These are phyloP conservation scores for Calophaca sinica DNA, from an alignment of 306 rosid species.

Conservation along the genomic window DNA sequence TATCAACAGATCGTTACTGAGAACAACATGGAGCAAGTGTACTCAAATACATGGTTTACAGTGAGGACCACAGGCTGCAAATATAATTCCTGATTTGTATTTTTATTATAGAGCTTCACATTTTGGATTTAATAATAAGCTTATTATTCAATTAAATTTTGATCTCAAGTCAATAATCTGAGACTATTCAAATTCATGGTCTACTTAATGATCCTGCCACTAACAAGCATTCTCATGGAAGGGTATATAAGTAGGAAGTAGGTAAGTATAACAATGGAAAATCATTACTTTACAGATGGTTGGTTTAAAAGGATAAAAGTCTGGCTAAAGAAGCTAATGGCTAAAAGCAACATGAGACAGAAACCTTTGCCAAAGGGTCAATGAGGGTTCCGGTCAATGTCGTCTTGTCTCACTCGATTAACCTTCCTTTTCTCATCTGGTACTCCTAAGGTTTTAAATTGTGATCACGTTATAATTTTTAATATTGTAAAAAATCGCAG, in stretches of 20 bases:
- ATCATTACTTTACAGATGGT: not conserved
- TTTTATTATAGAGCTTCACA: conserved; percentile 11
- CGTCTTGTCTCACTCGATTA: not conserved
- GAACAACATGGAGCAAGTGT: not conserved
- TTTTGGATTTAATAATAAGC: conserved; percentile 35
- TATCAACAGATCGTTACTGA: not conserved
- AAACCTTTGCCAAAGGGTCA: not conserved
- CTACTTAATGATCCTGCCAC: not conserved
- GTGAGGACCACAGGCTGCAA: conserved; percentile 26
- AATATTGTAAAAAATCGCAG: no score
- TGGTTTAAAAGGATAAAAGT: not conserved
- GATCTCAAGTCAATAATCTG: conserved; percentile 10
- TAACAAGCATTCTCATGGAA: not conserved
- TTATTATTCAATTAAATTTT: conserved; percentile 10
- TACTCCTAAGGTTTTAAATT: no score
- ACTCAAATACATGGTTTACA: conserved; percentile 7
- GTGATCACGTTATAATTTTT: no score
- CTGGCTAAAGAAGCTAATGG: not conserved
- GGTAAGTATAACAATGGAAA: not conserved
- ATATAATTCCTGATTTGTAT: conserved; percentile 1
- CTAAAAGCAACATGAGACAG: not conserved
- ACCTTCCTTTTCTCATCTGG: not conserved
- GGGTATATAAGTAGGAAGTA: not conserved
- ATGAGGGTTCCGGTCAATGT: not conserved
- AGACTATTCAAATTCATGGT: not conserved